A percentile compares a stretch with the other conserved stretches of the same genome.
These are phyloP conservation scores for Boletus bicolor DNA, from an alignment of 768 basidiomycete species.

Conservation along the genomic window DNA sequence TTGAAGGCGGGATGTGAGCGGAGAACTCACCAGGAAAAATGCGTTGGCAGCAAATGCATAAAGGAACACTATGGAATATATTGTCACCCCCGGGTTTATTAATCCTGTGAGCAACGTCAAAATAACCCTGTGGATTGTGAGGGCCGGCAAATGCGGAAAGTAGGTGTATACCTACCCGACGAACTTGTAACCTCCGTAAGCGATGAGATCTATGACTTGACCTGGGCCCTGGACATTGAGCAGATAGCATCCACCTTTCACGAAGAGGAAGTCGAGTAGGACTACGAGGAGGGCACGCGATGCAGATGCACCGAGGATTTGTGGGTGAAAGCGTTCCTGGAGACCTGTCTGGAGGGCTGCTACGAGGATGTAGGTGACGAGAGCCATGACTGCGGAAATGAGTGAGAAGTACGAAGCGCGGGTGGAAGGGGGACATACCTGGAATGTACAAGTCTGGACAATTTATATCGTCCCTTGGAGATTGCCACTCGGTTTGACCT, in stretches of 20 bases:
- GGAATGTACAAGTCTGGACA: conserved; percentile 97
- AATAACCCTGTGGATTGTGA: conserved; percentile 61
- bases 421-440: conserved; percentile 40
- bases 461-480: conserved; percentile 93
- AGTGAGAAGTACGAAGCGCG: conserved; percentile 6
- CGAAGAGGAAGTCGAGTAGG: conserved; percentile 82
- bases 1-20: background rate
- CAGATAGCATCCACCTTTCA: conserved; percentile 91
- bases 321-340: conserved; percentile 79
- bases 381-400: conserved; percentile 72
- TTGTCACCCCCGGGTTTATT: conserved; percentile 53
- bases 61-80: conserved; percentile 70
- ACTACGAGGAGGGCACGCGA: conserved; percentile 83
- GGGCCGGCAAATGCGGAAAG: background rate
- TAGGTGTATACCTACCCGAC: conserved; percentile 62
- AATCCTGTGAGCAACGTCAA: conserved; percentile 72
- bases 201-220: conserved; percentile 78
- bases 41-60: conserved; percentile 89
- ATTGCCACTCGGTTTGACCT: conserved; percentile 68
- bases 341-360: conserved; percentile 84
- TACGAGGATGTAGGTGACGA: conserved; percentile 92
- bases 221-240: conserved; percentile 76
- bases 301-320: conserved; percentile 82
- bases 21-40: conserved; percentile 77
- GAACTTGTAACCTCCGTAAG: conserved; percentile 97